Evolutionary conservation across 331 rosid genomes (phyloP), one percentile per base, ranked within the genome.

Genomic region (Acacia concinna): DNA sequence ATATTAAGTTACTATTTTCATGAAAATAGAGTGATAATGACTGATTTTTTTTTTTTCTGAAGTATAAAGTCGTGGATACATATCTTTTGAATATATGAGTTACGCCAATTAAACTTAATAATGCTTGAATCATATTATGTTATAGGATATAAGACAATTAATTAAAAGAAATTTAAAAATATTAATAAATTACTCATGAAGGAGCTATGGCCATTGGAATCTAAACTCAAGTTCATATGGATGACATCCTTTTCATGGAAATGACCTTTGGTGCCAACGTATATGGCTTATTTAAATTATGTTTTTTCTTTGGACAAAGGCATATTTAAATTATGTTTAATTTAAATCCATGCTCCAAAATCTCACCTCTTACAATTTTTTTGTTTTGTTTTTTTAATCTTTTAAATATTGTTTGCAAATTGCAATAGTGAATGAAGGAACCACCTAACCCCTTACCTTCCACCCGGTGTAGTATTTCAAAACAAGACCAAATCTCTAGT

Each of bases 401-500:
- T 54, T 20, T 21, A n/a, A 54, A 21, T 23, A 7, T 52, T 0
- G 85, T 73, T 82, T 82, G 76, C 78, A 79, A 32, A 65, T 82
- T 82, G 76, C 78, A 79, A 32, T 23, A 25, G 82, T 73, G 68
- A 78, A 67, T 4, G 37, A 56, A 64, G 47, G 18, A 38, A 21
- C n/a, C 34, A 21, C 32, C 31, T 0, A 66, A 35, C 73, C 76
- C 35, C 57, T 78, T 65, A 65, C 79, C 0, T 65, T 72, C 79
- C 0, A 34, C 60, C 41, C 2, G 74, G 40, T 63, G 25, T 73
- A 49, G 38, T 78, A 21, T 74, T 74, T 44, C 83, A 68, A 70
- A 75, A 57, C 4, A 56, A 41, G 71, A 51, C 81, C 84, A 46
- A 74, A 74, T 79, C 77, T 8, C 25, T 30, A 4, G 9, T 20